Evolutionary conservation across 1,139 yeast species (phyloP).

Genomic region (Candida sanyaensis): DNA sequence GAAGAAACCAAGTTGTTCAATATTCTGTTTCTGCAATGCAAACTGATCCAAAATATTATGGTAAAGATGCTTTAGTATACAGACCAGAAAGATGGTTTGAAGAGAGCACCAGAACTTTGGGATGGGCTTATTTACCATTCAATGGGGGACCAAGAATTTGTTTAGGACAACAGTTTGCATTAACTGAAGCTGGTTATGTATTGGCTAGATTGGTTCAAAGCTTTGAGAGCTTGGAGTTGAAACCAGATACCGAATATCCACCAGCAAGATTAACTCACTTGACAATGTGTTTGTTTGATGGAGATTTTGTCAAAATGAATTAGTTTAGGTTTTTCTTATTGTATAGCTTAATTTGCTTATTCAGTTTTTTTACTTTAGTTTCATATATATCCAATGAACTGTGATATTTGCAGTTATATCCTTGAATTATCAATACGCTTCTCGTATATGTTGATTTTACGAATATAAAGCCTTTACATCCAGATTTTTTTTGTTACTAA

Average conservation of each 20-base stretch:
- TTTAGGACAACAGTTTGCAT: conserved; percentile 47
- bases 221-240: background rate
- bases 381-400: too few relatives aligned
- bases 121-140: conserved; percentile 46
- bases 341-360: too few relatives aligned
- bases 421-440: too few relatives aligned
- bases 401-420: too few relatives aligned
- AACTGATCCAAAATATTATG: conserved; percentile 38
- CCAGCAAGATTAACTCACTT: conserved; percentile 35
- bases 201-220: conserved; percentile 27
- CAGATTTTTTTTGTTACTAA: too few relatives aligned
- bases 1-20: conserved; percentile 36
- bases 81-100: conserved; percentile 50
- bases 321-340: background rate
- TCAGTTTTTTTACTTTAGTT: too few relatives aligned
- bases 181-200: conserved; percentile 41
- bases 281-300: conserved; percentile 35
- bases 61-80: conserved; percentile 42
- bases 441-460: too few relatives aligned
- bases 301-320: conserved; percentile 16
- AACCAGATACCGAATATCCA: conserved; percentile 22
- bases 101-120: conserved; percentile 22
- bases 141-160: conserved; percentile 46
- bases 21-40: conserved; percentile 42
- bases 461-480: too few relatives aligned